Evolutionary conservation across 2,329 filamentous ascomycete genomes (phyloP).

Genomic region (Dichotomopilus funicola): DNA sequence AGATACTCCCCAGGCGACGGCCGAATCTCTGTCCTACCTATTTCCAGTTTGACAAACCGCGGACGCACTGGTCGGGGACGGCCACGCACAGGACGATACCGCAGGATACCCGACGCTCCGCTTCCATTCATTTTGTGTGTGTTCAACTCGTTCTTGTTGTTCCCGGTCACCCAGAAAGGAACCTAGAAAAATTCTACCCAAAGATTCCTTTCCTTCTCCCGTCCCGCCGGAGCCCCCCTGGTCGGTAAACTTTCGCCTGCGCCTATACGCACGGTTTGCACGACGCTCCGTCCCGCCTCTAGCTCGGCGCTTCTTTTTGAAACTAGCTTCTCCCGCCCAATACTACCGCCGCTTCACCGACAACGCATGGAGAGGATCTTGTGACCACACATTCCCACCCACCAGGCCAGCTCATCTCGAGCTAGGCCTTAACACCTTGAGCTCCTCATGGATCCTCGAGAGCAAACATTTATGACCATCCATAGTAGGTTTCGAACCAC

Average conservation of each 20-base stretch:
- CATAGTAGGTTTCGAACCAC: slow-evolving; percentile 56
- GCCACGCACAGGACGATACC: slow-evolving; percentile 11
- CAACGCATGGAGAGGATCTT: slow-evolving; percentile 21
- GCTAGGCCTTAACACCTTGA: slow-evolving; percentile 20
- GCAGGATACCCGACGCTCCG: slow-evolving; percentile 12
- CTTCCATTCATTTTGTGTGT: slow-evolving; percentile 8
- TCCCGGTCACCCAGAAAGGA: not conserved
- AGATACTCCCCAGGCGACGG: slow-evolving; percentile 31
- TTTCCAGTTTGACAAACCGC: slow-evolving; percentile 15
- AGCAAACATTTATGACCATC: slow-evolving; percentile 86
- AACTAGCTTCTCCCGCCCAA: slow-evolving; percentile 15
- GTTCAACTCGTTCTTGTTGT: slow-evolving; percentile 5
- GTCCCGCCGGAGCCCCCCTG: slow-evolving; percentile 1
- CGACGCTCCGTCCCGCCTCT: slow-evolving; percentile 11
- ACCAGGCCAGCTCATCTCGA: slow-evolving; percentile 18
- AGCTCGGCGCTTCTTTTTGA: slow-evolving; percentile 16
- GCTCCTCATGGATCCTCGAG: slow-evolving; percentile 63
- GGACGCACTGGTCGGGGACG: slow-evolving; percentile 33
- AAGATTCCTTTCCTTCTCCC: not conserved
- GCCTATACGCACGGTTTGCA: slow-evolving; percentile 1
- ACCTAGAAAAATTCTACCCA: not conserved
- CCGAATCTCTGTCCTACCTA: slow-evolving; percentile 34
- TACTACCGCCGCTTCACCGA: slow-evolving; percentile 7
- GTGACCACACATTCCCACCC: slow-evolving; percentile 16
- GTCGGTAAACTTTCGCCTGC: not conserved